Evolutionary conservation across 1,284 basidiomycete species (phyloP), one percentile per base, ranked within the genome.

Genomic region (Hypsizygus ulmarius): DNA sequence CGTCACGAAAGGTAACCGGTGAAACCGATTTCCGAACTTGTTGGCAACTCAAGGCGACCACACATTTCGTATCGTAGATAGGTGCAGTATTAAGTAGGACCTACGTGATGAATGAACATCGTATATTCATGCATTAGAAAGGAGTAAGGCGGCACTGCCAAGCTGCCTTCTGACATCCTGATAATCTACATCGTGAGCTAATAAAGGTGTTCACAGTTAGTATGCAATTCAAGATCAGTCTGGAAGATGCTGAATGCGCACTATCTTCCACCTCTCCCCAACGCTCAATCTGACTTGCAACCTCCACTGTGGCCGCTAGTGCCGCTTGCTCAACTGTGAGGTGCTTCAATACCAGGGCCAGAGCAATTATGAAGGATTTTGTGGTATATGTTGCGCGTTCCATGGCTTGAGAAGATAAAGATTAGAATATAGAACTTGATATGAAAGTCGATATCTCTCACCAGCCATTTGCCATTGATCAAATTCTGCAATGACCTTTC

Each of bases 231-330:
- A 27, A 45, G 25, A 15, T 27, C 28, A 34, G 41, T 10, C 49
- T 47, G 30, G 29, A 33, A 25, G 47, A 25, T 25, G 7, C 7
- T 3, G 21, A 25, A 25, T 15, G 78, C 93, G 75, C 61, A 97
- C 94, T 91, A 67, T 99, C 97, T 73, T 99, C 97, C 0, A 99
- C 97, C 69, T 97, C 93, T 18, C 97, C 97, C 97, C 97, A 99
- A 43, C 84, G 77, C 66, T 96, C 82, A 53, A 97, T 97, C 70
- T 99, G 97, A 62, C 90, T 93, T 50, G 86, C 79, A 0, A 99
- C 95, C 68, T 99, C 97, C 6, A 97, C 96, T 51, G 92, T 88
- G 3, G 93, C 81, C 0, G 90, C 93, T 44, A 84, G 69, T 1
- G 93, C 82, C 1, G 97, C 96, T 62, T 93, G 75, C 57, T 99